Evolutionary conservation across 164 flowering plant species (phyloP).

Genomic region (Magnolia sinica): DNA sequence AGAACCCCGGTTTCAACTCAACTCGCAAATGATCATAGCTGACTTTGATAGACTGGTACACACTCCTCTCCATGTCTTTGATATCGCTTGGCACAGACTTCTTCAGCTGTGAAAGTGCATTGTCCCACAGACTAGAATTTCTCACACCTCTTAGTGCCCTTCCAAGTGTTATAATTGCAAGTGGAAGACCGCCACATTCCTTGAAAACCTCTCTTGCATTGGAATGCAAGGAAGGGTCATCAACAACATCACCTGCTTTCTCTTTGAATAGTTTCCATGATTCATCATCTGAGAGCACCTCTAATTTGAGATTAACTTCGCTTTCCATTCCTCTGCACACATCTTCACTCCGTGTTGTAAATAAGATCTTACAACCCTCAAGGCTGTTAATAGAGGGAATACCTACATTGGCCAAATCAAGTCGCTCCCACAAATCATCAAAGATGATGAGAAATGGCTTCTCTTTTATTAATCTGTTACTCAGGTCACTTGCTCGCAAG

Average conservation of each 20-base stretch:
- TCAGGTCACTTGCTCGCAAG: neutral
- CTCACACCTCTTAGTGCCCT: constrained; percentile 20
- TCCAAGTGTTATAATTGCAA: constrained; percentile 21
- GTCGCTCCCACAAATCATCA: constrained; percentile 15
- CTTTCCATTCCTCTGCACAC: constrained; percentile 5
- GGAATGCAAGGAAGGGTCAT: neutral
- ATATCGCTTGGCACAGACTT: neutral
- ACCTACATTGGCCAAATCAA: constrained; percentile 9
- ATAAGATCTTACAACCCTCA: constrained; percentile 10
- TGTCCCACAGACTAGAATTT: constrained; percentile 13
- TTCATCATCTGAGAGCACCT: constrained; percentile 15
- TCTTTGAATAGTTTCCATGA: constrained; percentile 21
- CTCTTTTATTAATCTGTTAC: neutral
- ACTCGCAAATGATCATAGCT: constrained; percentile 20
- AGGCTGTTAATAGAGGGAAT: neutral
- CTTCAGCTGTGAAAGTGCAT: constrained; percentile 15
- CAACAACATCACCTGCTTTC: constrained; percentile 11
- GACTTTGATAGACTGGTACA: constrained; percentile 10
- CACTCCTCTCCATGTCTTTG: constrained; percentile 1
- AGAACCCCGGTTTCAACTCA: constrained; percentile 1
- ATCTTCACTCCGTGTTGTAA: constrained; percentile 1
- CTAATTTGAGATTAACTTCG: constrained; percentile 10
- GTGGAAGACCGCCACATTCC: constrained; percentile 29
- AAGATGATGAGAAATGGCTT: constrained; percentile 9
- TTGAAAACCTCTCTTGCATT: constrained; percentile 13